Evolutionary conservation across 1,139 yeast species (phyloP).

Genomic region (Debaryomyces subglobosus): DNA sequence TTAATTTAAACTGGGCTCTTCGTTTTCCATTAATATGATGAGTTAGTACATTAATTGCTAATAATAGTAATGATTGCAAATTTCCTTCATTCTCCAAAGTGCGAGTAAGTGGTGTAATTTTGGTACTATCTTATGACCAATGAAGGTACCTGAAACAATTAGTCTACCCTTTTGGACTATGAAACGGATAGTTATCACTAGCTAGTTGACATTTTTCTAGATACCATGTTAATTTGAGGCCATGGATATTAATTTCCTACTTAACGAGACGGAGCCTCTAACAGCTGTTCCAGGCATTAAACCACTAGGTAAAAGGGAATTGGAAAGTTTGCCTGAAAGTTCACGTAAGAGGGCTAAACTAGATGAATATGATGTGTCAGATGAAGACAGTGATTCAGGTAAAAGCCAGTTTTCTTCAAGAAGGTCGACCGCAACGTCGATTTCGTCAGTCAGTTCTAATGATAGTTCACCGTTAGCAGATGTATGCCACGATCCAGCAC

Average conservation of each 20-base stretch:
- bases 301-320: not conserved
- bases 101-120: constrained; percentile 11
- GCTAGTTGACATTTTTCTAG: not conserved
- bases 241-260: constrained; percentile 3
- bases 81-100: constrained; percentile 13
- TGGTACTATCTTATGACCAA: constrained; percentile 14
- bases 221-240: not conserved
- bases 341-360: constrained; percentile 4
- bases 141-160: constrained; percentile 4
- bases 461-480: constrained; percentile 2
- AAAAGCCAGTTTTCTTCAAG: constrained; percentile 9
- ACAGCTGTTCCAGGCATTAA: not conserved
- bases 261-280: not conserved
- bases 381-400: constrained; percentile 2
- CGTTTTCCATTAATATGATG: not conserved
- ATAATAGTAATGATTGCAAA: constrained; percentile 3
- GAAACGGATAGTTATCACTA: not conserved
- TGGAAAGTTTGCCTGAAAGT: not conserved
- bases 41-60: not conserved
- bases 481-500: not conserved
- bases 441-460: constrained; percentile 8
- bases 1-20: not conserved
- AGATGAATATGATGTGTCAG: constrained; percentile 3
- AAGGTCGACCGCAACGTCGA: constrained; percentile 11
- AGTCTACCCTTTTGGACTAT: not conserved